Base-by-base conservation (phyloP, 78 protist species). In the Goniomonas avonlea region DNA sequence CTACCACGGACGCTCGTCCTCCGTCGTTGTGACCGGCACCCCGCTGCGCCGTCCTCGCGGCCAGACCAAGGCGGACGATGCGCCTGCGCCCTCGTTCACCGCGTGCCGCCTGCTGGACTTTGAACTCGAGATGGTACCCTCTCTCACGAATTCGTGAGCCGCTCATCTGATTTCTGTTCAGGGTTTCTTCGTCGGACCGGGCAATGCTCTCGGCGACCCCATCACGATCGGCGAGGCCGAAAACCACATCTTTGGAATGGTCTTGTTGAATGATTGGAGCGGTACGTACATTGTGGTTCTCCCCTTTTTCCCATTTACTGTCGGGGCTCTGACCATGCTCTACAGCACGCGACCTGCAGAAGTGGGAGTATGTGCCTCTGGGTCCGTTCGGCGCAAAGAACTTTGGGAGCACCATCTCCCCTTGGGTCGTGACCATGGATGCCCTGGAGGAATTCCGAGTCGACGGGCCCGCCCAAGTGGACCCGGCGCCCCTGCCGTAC, bases 371-470 rank as follows among this genome's bases (percentile, higher is more conserved):
- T 60, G 93, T 87, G 2, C 98, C 98, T 4, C 90, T 95, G 17
- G 98, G 98, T 15, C 98, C 98, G 39, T 92, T 95, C 82, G 69
- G 78, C 31, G 93, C 85, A 20, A 95, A 95, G 87, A 87, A 88
- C 84, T 92, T 95, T 58, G 88, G 86, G 86, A 81, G 95, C 41
- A 82, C 95, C 40, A 82, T 95, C 74, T 90, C 95, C 38, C 94
- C 98, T 1, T 95, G 98, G 98, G 92, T 95, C 32, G 94, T 91
- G 60, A 88, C 97, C 45, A 25, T 86, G 38, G 94, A 89, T 13
- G 97, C 94, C 13, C 71, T 93, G 15, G 89, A 86, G 77, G 93
- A 92, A 58, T 93, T 93, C 79, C 65, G 56, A 32, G 82, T 85
- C 58, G 55, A 39, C 15, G 78, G 75, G 25, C 90, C 81, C 39